Evolutionary conservation across 2,329 filamentous ascomycete species (phyloP), one percentile per base, ranked within the genome.

Genomic region (Laburnicola sp.): DNA sequence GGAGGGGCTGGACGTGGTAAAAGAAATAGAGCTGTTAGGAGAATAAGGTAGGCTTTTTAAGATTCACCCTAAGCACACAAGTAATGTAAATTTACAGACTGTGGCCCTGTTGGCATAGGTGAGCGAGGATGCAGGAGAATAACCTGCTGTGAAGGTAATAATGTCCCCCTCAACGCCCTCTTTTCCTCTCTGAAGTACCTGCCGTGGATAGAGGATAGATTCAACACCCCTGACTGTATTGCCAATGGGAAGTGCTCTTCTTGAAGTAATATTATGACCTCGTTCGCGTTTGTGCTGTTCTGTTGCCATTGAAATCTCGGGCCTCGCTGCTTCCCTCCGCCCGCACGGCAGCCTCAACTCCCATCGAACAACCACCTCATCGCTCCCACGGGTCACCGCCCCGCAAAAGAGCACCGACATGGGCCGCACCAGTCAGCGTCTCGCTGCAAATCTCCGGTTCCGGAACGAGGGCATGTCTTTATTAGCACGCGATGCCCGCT

Each of bases 111-210:
- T 3, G 42, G 25, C n/a, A 11, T 11, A 9, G 26, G 45, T 53
- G 50, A 53, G 44, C 44, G 43, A 26, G 6, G 35, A 43, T 53
- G 50, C 9, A 23, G 26, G 23, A 26, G 11, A 35, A 39, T 23
- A 36, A 28, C 23, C 25, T 26, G 25, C 27, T 4, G 21, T 21
- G 9, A 34, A 51, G 44, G 50, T 48, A 36, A 51, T 25, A 32
- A 45, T 53, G 53, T 22, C 32, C 30, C 9, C 21, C n/a, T 22
- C 32, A 25, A 23, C 9, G 23, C 21, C 31, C 25, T 41, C 11
- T 31, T 34, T 42, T 39, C 37, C n/a, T n/a, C 23, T 10, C 36
- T 11, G 7, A 42, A 51, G 44, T 35, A n/a, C 35, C 16, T 48
- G 23, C 36, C 27, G 40, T 10, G n/a, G 21, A 31, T 6, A 9